Evolutionary conservation across 371 early-diverging fungal species (phyloP).

Genomic region (Mucor indicus): DNA sequence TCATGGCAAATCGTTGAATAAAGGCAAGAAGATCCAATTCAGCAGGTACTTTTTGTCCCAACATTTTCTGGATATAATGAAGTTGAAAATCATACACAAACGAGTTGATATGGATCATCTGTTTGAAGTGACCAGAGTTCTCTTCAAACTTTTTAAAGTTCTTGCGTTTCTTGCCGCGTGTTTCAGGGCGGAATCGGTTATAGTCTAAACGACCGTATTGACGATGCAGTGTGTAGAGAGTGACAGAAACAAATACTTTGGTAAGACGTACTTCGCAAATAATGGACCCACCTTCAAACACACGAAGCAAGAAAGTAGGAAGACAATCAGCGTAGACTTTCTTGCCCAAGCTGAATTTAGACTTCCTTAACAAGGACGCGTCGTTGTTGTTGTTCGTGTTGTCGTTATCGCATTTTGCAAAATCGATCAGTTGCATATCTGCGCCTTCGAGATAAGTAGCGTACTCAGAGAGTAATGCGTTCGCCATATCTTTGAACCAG

Average conservation of each 20-base stretch:
- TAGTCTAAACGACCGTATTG: slow-evolving; percentile 50
- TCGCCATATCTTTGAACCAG: slow-evolving; percentile 61
- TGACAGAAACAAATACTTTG: slow-evolving; percentile 68
- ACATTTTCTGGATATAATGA: slow-evolving; percentile 57
- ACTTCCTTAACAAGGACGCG: slow-evolving; percentile 9
- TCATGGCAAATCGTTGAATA: slow-evolving; percentile 55
- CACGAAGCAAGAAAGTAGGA: slow-evolving; percentile 61
- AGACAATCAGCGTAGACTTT: slow-evolving; percentile 40
- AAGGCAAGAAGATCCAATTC: slow-evolving; percentile 57
- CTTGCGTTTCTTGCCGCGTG: slow-evolving; percentile 10
- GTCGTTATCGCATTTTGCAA: slow-evolving; percentile 22
- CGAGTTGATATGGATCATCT: slow-evolving; percentile 75
- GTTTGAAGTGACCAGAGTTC: slow-evolving; percentile 64
- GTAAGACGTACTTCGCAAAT: slow-evolving; percentile 75
- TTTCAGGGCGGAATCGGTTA: slow-evolving; percentile 31
- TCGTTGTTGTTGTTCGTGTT: not conserved
- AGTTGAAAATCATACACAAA: slow-evolving; percentile 84
- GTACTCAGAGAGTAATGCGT: slow-evolving; percentile 60
- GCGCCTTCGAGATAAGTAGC: slow-evolving; percentile 60
- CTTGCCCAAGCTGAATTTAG: slow-evolving; percentile 27
- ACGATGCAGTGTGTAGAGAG: slow-evolving; percentile 70
- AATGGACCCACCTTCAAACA: slow-evolving; percentile 64
- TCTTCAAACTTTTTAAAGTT: slow-evolving; percentile 60
- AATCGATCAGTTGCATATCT: slow-evolving; percentile 65
- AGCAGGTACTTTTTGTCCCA: slow-evolving; percentile 29